Conservation (phyloP, 345 rosid genomes). For the Melaleuca alternifolia region DNA sequence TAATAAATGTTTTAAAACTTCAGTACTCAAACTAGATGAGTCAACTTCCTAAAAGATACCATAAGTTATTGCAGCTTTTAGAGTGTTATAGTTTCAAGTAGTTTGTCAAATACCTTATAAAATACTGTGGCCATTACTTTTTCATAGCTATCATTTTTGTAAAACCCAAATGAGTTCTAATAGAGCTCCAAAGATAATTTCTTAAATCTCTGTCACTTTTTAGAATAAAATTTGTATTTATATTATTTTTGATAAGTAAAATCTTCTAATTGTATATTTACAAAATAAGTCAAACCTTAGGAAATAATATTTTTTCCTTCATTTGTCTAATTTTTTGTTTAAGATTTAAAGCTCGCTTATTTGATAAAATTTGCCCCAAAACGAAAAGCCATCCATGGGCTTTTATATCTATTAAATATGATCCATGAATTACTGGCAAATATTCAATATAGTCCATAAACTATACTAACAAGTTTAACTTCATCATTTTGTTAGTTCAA, state of each 20-base stretch:
- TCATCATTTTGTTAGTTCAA: background rate
- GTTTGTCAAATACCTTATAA: background rate
- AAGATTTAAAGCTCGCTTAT: background rate
- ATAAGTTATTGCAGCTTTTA: too few relatives aligned
- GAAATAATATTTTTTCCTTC: background rate
- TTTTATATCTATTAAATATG: background rate
- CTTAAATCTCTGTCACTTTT: background rate
- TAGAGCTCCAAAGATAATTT: background rate
- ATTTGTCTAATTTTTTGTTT: background rate
- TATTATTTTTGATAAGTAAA: background rate
- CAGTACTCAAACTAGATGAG: too few relatives aligned
- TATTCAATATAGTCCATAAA: background rate
- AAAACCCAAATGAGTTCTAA: background rate
- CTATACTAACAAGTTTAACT: background rate
- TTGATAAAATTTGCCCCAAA: background rate
- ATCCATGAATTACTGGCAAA: background rate
- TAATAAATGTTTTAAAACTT: background rate
- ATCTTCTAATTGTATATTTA: background rate
- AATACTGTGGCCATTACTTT: background rate
- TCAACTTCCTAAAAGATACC: too few relatives aligned
- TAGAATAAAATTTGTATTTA: background rate
- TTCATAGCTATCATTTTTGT: background rate
- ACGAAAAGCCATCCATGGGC: too few relatives aligned
- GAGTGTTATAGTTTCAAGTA: background rate
- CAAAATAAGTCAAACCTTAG: background rate